These are phyloP conservation scores for Starmerella potacharoeniae DNA, from an alignment of 805 yeast genomes.

Conservation along the genomic window DNA sequence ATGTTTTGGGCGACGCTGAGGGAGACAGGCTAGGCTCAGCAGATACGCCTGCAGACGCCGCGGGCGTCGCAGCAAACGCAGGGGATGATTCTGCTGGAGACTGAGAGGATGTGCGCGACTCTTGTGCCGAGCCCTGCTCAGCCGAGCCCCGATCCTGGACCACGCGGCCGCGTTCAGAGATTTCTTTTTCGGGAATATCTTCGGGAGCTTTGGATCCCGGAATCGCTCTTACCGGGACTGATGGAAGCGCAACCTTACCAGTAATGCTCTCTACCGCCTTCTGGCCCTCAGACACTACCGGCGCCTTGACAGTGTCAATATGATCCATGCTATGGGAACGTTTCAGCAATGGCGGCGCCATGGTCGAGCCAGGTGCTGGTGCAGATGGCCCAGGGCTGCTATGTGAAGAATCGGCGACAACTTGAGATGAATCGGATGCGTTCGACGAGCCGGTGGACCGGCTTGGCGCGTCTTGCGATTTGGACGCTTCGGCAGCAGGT, in stretches of 20 bases:
- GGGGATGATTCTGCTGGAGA: background rate
- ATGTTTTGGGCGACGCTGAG: background rate
- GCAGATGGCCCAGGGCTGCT: background rate
- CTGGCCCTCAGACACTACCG: constrained; percentile 13
- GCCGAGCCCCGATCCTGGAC: background rate
- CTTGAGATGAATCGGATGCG: background rate
- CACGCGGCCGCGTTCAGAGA: background rate
- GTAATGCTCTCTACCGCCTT: constrained; percentile 17
- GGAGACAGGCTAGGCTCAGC: background rate
- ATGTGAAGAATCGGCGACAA: background rate
- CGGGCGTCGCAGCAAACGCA: background rate
- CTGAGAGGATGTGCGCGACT: background rate
- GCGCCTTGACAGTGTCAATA: constrained; percentile 8
- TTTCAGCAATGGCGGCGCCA: constrained; percentile 5
- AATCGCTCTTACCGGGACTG: background rate
- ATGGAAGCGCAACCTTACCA: constrained; percentile 12
- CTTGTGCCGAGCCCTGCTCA: background rate
- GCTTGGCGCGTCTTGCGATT: background rate
- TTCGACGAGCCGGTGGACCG: background rate
- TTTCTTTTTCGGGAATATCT: background rate
- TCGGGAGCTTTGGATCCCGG: background rate
- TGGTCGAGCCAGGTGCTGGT: background rate
- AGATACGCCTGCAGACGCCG: background rate
- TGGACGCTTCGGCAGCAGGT: no score
- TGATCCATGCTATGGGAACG: constrained; percentile 17